Evolutionary conservation across 2,329 filamentous ascomycete genomes (phyloP).

Genomic region (Cylindrodendrum hubeiense): DNA sequence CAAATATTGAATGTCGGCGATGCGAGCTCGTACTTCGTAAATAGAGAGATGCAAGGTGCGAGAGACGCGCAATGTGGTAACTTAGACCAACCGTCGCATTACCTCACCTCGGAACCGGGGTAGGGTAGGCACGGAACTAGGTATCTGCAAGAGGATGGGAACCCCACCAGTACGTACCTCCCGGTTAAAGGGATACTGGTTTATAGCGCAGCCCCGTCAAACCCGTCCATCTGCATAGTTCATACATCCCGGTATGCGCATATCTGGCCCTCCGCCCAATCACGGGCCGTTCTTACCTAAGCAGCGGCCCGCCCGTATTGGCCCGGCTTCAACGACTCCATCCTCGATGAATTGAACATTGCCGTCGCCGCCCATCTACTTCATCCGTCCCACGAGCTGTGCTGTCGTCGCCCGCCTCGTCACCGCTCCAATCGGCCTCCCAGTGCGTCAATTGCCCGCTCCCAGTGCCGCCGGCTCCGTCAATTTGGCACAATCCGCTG

Average conservation of each 20-base stretch:
- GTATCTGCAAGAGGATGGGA: neutral
- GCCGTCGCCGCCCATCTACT: slow-evolving; percentile 2
- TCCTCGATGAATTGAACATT: slow-evolving; percentile 29
- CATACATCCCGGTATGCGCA: neutral
- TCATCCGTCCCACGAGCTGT: slow-evolving; percentile 15
- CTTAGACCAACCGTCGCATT: slow-evolving; percentile 8
- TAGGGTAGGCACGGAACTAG: neutral
- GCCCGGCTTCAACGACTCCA: slow-evolving; percentile 36
- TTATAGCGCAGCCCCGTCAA: neutral
- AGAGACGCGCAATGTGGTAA: slow-evolving; percentile 23
- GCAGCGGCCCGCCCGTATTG: slow-evolving; percentile 33
- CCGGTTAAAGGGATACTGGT: slow-evolving; percentile 6
- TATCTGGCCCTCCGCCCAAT: slow-evolving; percentile 28
- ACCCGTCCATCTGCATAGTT: neutral
- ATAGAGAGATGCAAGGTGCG: neutral
- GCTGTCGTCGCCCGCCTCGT: slow-evolving; percentile 28
- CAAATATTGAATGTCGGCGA: neutral
- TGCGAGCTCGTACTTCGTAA: neutral
- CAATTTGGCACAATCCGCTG: neutral
- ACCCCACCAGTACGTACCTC: slow-evolving; percentile 20
- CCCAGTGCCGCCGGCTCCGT: accelerated
- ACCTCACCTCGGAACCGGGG: neutral
- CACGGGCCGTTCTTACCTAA: slow-evolving; percentile 38
- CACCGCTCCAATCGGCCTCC: slow-evolving; percentile 36
- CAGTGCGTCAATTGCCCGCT: slow-evolving; percentile 32